A percentile compares a stretch with the other conserved stretches of the same genome.
Conservation (phyloP, 371 early-diverging fungal species). For the Zopfochytrium polystomum region DNA sequence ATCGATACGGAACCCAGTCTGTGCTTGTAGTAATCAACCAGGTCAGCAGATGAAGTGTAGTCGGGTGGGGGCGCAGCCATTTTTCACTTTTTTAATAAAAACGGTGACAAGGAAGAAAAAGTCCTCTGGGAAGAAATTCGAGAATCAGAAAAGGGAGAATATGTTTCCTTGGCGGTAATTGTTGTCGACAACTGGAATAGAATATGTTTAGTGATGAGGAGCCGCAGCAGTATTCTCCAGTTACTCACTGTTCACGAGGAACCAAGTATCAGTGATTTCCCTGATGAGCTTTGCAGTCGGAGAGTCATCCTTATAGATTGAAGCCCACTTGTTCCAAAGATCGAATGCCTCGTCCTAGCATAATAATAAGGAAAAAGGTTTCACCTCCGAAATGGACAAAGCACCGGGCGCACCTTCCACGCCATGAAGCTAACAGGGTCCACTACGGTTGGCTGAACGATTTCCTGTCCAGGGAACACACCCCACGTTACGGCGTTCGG, state of each 20-base stretch:
- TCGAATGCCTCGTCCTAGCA: slow-evolving; percentile 88
- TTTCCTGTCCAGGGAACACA: slow-evolving; percentile 96
- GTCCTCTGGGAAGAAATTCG: neutral
- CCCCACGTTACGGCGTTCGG: slow-evolving; percentile 99
- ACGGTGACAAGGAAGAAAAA: neutral
- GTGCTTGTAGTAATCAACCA: slow-evolving; percentile 15
- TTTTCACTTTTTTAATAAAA: too few species aligned
- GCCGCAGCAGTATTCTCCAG: neutral
- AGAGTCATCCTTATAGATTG: slow-evolving; percentile 64
- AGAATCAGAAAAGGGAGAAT: neutral
- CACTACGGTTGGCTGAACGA: slow-evolving; percentile 95
- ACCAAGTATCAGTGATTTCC: slow-evolving; percentile 77
- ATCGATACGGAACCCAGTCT: too few species aligned
- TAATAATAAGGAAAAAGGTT: neutral
- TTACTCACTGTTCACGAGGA: slow-evolving; percentile 68
- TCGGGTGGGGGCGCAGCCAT: too few species aligned
- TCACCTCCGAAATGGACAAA: neutral
- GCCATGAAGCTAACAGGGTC: slow-evolving; percentile 90
- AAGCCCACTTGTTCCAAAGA: slow-evolving; percentile 90
- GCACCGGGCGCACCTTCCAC: slow-evolving; percentile 62
- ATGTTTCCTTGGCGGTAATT: slow-evolving; percentile 6
- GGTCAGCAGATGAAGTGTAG: too few species aligned
- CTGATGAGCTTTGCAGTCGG: slow-evolving; percentile 60
- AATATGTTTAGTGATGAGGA: neutral
- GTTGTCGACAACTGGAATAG: slow-evolving; percentile 15